Base-by-base conservation (phyloP, 176 grass and related monocot genomes). In the Hordeum marinum region DNA sequence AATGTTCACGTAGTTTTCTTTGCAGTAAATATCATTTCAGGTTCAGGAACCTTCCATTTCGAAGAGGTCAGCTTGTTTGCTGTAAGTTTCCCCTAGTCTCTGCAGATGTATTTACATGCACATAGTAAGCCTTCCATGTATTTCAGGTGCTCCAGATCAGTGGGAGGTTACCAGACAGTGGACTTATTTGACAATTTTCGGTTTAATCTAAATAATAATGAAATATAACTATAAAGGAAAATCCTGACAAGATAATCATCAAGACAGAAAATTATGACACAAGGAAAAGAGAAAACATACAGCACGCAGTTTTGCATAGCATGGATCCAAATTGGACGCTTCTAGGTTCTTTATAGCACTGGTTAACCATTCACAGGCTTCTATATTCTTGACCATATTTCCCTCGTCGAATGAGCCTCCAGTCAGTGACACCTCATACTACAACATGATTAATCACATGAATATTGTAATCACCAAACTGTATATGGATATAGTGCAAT, bases 331-430 rank as follows among this genome's bases (percentile, higher is more conserved):
- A 79, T 87, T 95, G 12, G 96, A 92, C 0, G 75, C 88, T 94
- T 98, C 96, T 74, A 98, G 85, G 74, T 98, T 94, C 66, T 82
- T 83, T 75, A 98, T 92, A 58, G 91, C 91, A 87, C 68, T 83
- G 27, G 96, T 98, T 90, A 98, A 90, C 96, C 96, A 98, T 72
- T 98, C 96, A 87, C 96, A 98, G 26, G 93, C 91, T 93, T 98
- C 96, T 27, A 94, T 92, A 68, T 98, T 98, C 73, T 92, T 92
- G 57, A 88, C 68, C 96, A 98, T 93, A 76, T 87, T 95, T 66
- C 75, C 87, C 57, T 98, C 96, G 63, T 98, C 93, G n/a, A 95
- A 94, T 60, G 89, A 92, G 15, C 93, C 96, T 89, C 91, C 96
- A 55, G 93, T 98, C 42, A 98, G 89, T 26, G 80, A 77, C 85